Base-by-base conservation (phyloP, 208 protist genomes). In the Jaenimonas drosophilae region DNA sequence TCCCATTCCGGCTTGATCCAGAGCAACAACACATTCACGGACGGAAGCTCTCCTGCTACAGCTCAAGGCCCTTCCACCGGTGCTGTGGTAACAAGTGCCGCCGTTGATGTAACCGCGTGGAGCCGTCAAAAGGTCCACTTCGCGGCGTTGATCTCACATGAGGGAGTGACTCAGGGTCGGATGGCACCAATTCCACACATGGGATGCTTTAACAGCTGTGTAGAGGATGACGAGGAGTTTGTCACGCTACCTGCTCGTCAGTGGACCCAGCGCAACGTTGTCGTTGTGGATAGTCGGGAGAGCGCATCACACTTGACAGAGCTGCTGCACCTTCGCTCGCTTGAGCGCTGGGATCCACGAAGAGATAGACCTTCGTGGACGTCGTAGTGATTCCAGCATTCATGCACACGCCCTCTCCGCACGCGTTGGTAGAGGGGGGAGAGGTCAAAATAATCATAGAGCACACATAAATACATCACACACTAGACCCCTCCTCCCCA, bases 351-450 rank as follows among this genome's bases (percentile, higher is more conserved):
- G 54, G n/a, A n/a, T n/a, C n/a, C n/a, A n/a, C n/a, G n/a, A n/a
- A n/a, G n/a, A n/a, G n/a, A n/a, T n/a, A n/a, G n/a, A n/a, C n/a
- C n/a, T n/a, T n/a, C n/a, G n/a, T n/a, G n/a, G n/a, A n/a, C n/a
- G 43, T 92, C 29, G 60, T 92, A 11, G 68, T 92, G 14, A 78
- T 79, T 16, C 84, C 84, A 4, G 42, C 48, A 2, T 92, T 88
- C 51, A 39, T 92, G 21, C 76, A 92, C 32, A 67, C 55, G 17
- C 39, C 24, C 9, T 88, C 84, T n/a, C 53, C 88, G n/a, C 27
- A 52, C n/a, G 64, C 79, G 7, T 49, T 92, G 4, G 58, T 68
- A 32, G 66, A 87, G 27, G 48, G 30, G n/a, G n/a, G n/a, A n/a
- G n/a, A n/a, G n/a, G n/a, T n/a, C n/a, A n/a, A n/a, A n/a, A n/a